These are phyloP conservation scores for Alternaria brassicae DNA, from an alignment of 2,329 filamentous ascomycete species.

Conservation along the genomic window DNA sequence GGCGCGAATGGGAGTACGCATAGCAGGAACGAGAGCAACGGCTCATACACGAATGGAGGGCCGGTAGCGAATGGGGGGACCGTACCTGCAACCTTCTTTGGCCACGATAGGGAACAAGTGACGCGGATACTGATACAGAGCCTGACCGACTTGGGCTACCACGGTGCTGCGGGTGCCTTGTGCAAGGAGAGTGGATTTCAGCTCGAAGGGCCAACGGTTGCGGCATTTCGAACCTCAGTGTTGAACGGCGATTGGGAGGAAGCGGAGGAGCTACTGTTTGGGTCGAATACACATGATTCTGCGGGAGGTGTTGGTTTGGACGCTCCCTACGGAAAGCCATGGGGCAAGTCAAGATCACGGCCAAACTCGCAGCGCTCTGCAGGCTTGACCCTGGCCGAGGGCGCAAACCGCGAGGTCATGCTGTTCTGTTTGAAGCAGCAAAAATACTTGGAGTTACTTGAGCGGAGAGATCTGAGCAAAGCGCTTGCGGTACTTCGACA, in stretches of 20 bases:
- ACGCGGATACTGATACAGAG: conserved; percentile 92
- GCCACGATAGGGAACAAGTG: conserved; percentile 90
- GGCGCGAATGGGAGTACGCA: conserved; percentile 52
- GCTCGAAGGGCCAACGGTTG: conserved; percentile 83
- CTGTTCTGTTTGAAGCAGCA: conserved; percentile 89
- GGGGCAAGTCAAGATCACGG: conserved; percentile 38
- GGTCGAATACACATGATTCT: conserved; percentile 55
- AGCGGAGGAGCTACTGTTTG: conserved; percentile 82
- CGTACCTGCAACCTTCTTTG: conserved; percentile 68
- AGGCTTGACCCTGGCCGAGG: conserved; percentile 76
- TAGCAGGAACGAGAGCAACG: conserved; percentile 52
- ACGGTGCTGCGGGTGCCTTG: conserved; percentile 74
- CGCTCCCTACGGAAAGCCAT: conserved; percentile 44
- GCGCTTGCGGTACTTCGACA: conserved; percentile 84
- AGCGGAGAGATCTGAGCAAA: conserved; percentile 72
- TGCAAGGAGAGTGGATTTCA: conserved; percentile 84
- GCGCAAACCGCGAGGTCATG: conserved; percentile 79
- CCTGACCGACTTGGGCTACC: conserved; percentile 86
- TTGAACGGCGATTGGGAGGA: conserved; percentile 80
- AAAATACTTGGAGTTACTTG: conserved; percentile 91
- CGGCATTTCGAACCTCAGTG: conserved; percentile 83
- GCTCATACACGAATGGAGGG: conserved; percentile 53
- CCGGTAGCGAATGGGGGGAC: conserved; percentile 42
- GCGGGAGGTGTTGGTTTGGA: conserved; percentile 52
- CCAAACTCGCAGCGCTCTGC: conserved; percentile 46